phyloP scores from a whole-genome alignment of 306 rosid species.

The Leucaena leucocephala region DNA sequence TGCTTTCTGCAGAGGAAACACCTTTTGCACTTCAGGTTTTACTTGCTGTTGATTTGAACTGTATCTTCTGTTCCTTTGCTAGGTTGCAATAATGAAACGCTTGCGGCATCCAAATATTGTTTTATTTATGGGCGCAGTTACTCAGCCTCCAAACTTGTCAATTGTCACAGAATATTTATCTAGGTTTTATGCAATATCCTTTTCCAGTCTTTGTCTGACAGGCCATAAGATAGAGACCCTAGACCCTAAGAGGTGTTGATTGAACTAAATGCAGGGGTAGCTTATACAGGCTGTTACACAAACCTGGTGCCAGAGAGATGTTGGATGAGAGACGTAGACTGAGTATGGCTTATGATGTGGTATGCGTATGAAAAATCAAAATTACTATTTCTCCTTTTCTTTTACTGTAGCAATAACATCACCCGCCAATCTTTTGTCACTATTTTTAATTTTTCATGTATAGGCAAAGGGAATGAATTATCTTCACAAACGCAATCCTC shows the following conservation, averaged over 20 bases:
- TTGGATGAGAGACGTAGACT: slow-evolving; percentile 93
- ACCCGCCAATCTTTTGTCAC: slow-evolving; percentile 11
- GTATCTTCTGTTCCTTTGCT: slow-evolving; percentile 35
- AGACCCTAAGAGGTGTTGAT: slow-evolving; percentile 33
- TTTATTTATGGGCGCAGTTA: slow-evolving; percentile 98
- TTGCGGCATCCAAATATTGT: slow-evolving; percentile 97
- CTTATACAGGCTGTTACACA: slow-evolving; percentile 90
- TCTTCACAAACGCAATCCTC: slow-evolving; percentile 95
- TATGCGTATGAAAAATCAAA: slow-evolving; percentile 45
- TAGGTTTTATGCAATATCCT: slow-evolving; percentile 57
- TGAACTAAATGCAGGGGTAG: slow-evolving; percentile 83
- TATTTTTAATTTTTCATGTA: slow-evolving; percentile 37
- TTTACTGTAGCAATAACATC: slow-evolving; percentile 23
- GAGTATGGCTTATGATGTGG: slow-evolving; percentile 97
- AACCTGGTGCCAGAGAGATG: slow-evolving; percentile 74
- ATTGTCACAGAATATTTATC: slow-evolving; percentile 98
- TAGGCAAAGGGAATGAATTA: slow-evolving; percentile 99
- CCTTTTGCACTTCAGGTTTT: slow-evolving; percentile 9
- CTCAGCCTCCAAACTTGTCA: slow-evolving; percentile 92
- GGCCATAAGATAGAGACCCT: slow-evolving; percentile 17
- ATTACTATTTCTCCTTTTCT: slow-evolving; percentile 13
- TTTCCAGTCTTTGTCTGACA: slow-evolving; percentile 13
- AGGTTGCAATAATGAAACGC: slow-evolving; percentile 97
- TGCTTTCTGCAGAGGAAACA: slow-evolving; percentile 17
- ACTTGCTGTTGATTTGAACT: slow-evolving; percentile 37